Conservation (phyloP, 2,329 filamentous ascomycete genomes). For the Dactylonectria macrodidyma region DNA sequence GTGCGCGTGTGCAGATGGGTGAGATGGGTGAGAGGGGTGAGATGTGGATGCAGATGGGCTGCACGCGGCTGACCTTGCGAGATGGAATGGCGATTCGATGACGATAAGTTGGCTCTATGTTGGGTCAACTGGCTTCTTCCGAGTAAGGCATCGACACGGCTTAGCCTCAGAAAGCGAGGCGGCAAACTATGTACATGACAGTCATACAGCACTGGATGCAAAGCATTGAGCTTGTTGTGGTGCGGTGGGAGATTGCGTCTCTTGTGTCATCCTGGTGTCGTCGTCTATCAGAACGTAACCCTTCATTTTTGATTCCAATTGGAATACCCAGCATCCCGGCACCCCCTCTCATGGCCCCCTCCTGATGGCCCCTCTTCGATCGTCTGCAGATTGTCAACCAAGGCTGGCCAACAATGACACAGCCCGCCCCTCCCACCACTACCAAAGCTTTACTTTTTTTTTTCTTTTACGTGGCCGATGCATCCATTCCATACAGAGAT, state of each 20-base stretch:
- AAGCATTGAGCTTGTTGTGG: neutral
- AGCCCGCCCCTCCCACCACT: slow-evolving; percentile 23
- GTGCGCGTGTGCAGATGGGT: slow-evolving; percentile 12
- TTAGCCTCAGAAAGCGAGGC: slow-evolving; percentile 7
- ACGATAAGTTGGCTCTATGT: neutral
- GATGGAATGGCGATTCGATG: slow-evolving; percentile 12
- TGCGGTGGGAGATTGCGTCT: slow-evolving; percentile 8
- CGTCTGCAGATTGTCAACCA: slow-evolving; percentile 28
- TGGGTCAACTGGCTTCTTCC: neutral
- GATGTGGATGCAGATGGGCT: slow-evolving; percentile 16
- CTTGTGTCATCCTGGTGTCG: slow-evolving; percentile 10
- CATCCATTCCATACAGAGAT: slow-evolving; percentile 14
- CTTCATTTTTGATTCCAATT: slow-evolving; percentile 6
- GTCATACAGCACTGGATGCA: slow-evolving; percentile 6
- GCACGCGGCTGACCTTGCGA: neutral
- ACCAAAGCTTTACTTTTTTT: neutral
- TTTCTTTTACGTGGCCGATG: neutral
- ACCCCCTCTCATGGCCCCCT: neutral
- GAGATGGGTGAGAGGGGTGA: slow-evolving; percentile 8
- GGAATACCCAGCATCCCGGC: slow-evolving; percentile 18
- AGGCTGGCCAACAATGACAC: slow-evolving; percentile 22
- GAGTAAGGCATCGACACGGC: neutral
- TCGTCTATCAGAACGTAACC: slow-evolving; percentile 4
- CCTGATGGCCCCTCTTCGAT: slow-evolving; percentile 13
- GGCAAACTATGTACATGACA: neutral